Conservation (phyloP, 208 protist genomes). For the Wallacemonas sp. region DNA sequence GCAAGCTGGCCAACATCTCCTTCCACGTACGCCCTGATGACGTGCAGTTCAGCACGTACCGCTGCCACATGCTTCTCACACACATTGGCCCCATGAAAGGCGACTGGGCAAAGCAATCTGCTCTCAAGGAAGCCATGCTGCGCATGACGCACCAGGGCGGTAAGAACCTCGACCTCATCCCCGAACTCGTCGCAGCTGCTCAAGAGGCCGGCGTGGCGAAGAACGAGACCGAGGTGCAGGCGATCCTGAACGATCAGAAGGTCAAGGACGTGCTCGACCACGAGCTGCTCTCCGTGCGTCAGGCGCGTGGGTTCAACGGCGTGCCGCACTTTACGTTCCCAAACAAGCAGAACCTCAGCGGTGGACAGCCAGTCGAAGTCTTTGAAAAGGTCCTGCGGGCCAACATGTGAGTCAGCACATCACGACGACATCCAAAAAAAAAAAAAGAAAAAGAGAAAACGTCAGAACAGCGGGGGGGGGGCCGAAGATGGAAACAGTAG, state of each 20-base stretch:
- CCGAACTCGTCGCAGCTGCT: constrained; percentile 19
- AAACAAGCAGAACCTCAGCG: constrained; percentile 29
- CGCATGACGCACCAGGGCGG: constrained; percentile 40
- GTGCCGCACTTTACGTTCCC: constrained; percentile 41
- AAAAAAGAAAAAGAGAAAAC: background rate
- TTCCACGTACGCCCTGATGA: constrained; percentile 12
- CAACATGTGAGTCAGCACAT: constrained; percentile 20
- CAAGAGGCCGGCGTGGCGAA: constrained; percentile 27
- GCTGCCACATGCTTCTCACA: constrained; percentile 37
- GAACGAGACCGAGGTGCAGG: constrained; percentile 22
- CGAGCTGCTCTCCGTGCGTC: constrained; percentile 14
- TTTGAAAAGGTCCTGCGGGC: constrained; percentile 28
- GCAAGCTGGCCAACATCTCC: constrained; percentile 30
- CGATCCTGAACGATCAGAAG: constrained; percentile 14
- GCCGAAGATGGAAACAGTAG: background rate
- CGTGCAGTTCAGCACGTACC: constrained; percentile 41
- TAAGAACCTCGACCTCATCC: constrained; percentile 32
- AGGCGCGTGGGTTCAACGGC: constrained; percentile 25
- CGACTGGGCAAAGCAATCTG: constrained; percentile 30
- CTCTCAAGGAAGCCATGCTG: constrained; percentile 40
- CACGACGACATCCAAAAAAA: background rate
- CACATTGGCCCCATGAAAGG: constrained; percentile 22
- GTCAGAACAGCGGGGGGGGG: background rate
- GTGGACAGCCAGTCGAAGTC: constrained; percentile 30
- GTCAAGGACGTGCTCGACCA: constrained; percentile 24